phyloP scores from a whole-genome alignment of 1,284 basidiomycete species.

The Malassezia nana region DNA sequence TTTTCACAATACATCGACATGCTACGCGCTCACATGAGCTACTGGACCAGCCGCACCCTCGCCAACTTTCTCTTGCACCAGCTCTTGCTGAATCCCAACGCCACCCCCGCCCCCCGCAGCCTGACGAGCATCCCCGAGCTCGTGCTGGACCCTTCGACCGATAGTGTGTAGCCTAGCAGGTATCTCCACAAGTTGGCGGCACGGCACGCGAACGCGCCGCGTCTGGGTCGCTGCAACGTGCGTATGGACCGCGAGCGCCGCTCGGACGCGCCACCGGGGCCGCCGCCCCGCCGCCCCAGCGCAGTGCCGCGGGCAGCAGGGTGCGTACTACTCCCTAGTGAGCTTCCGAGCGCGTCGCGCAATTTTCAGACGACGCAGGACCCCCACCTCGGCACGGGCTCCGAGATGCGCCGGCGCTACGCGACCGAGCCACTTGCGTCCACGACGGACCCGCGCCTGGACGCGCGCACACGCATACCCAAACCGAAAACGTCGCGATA shows the following conservation, averaged over 20 bases:
- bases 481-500: constrained; percentile 4
- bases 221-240: neutral
- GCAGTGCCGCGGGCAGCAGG: neutral
- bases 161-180: constrained; percentile 11
- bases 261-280: neutral
- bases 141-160: constrained; percentile 11
- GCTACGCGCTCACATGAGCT: constrained; percentile 36
- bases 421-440: neutral
- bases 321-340: neutral
- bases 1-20: constrained; percentile 28
- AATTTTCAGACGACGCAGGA: constrained; percentile 14
- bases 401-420: constrained; percentile 12
- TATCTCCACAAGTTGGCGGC: constrained; percentile 1
- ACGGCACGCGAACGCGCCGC: neutral
- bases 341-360: neutral
- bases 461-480: neutral
- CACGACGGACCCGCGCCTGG: constrained; percentile 7
- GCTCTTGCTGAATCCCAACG: constrained; percentile 21
- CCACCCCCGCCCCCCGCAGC: neutral
- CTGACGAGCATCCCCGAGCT: constrained; percentile 1
- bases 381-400: constrained; percentile 1
- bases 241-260: neutral
- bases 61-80: constrained; percentile 39
- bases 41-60: constrained; percentile 36
- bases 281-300: constrained; percentile 8